Evolutionary conservation across 176 grass and related monocot species (phyloP), one percentile per base, ranked within the genome.

Genomic region (Oryza meridionalis): DNA sequence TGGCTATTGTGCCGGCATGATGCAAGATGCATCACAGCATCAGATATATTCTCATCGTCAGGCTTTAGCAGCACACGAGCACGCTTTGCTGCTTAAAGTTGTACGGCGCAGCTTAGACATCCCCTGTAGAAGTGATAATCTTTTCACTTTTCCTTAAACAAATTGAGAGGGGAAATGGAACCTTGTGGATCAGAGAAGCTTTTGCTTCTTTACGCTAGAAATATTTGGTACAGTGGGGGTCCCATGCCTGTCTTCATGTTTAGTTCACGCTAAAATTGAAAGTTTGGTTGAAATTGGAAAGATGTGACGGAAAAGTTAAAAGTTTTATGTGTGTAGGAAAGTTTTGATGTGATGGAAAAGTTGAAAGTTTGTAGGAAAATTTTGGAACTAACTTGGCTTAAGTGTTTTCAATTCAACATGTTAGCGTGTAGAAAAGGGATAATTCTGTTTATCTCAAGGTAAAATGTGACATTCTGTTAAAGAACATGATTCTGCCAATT

Each of bases 131-230:
- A 80, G 82, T 37, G 73, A 11, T 26, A 86, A 90, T 86, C 81
- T 84, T 44, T 6, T 65, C 44, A 58, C 55, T 90, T 90, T 90
- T 65, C n/a, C 61, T 83, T 38, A 63, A 86, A 58, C 74, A 61
- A 40, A 77, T 63, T 62, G 69, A 61, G 68, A 82, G 45, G 47
- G 72, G 58, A 32, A 45, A 71, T 21, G 69, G 77, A 81, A 90
- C 42, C 88, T 78, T 78, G 88, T 86, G 79, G n/a, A 24, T 62
- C n/a, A 11, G 58, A 69, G 51, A 26, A 43, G 50, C 51, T 32
- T 51, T 70, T 68, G 70, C 78, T 29, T 79, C 79, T 38, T 38
- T 51, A 58, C 53, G n/a, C 53, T 0, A 21, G 53, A 9, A 9
- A 58, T 58, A n/a, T 58, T 58, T 58, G 53, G 53, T 58, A 21